phyloP scores from a whole-genome alignment of 768 basidiomycete genomes.

The Macrolepiota dolichaula region DNA sequence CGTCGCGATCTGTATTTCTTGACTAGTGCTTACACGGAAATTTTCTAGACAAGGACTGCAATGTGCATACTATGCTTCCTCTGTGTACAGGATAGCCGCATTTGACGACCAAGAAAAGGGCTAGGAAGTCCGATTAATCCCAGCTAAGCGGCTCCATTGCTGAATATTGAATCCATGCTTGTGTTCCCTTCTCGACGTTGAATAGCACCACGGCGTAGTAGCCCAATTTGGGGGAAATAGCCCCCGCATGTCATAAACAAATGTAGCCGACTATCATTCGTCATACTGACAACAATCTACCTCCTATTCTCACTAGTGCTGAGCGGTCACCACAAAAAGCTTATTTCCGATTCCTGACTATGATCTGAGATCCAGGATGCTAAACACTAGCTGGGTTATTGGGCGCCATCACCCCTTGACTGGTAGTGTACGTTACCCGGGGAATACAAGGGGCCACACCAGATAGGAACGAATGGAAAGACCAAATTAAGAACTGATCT shows the following conservation, averaged over 20 bases:
- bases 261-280: not conserved
- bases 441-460: not conserved
- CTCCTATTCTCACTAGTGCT: not conserved
- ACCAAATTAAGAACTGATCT: not conserved
- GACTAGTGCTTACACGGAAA: not conserved
- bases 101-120: not conserved
- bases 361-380: not conserved
- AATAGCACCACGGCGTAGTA: not conserved
- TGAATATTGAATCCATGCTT: not conserved
- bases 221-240: not conserved
- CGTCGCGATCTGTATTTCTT: not conserved
- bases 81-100: too few relatives aligned
- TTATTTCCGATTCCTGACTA: not conserved
- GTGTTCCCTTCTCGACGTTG: not conserved
- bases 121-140: not conserved
- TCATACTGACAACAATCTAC: not conserved
- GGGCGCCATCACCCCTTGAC: not conserved
- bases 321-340: not conserved
- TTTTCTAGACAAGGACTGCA: not conserved
- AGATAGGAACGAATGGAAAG: not conserved
- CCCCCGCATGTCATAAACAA: not conserved
- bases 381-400: not conserved
- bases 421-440: not conserved
- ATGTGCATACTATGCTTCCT: too few relatives aligned
- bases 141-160: not conserved